A percentile compares a stretch with the other conserved stretches of the same genome.
Conservation (phyloP, 2,329 filamentous ascomycete genomes). For the Fusarium sp. region DNA sequence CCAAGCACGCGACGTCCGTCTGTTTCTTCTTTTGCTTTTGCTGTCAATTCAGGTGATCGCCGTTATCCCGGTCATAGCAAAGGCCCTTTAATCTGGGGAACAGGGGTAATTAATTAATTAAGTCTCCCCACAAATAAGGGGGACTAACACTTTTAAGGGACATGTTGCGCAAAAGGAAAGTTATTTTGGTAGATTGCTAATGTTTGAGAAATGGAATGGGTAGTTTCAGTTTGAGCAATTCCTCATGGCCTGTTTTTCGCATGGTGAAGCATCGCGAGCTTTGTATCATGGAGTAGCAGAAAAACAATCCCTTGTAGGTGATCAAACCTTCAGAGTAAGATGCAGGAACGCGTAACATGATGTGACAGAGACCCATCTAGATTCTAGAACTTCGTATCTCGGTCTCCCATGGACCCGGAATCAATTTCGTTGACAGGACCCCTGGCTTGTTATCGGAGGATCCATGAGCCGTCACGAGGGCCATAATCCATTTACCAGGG, state of each 20-base stretch:
- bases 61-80: slow-evolving; percentile 19
- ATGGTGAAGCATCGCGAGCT: neutral
- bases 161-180: neutral
- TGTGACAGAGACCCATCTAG: slow-evolving; percentile 11
- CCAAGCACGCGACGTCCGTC: neutral
- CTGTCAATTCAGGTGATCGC: slow-evolving; percentile 23
- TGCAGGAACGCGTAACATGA: slow-evolving; percentile 22
- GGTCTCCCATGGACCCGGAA: slow-evolving; percentile 1
- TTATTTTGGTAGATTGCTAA: slow-evolving; percentile 3
- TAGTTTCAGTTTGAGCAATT: slow-evolving; percentile 26
- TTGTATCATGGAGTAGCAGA: neutral
- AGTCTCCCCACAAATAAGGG: slow-evolving; percentile 37
- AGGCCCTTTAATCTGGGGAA: slow-evolving; percentile 25
- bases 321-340: slow-evolving; percentile 8
- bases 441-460: slow-evolving; percentile 9
- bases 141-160: neutral
- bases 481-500: slow-evolving; percentile 4
- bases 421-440: slow-evolving; percentile 23
- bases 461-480: slow-evolving; percentile 5
- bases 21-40: slow-evolving; percentile 3
- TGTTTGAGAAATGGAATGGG: slow-evolving; percentile 35
- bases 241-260: neutral
- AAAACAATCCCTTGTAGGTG: neutral
- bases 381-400: slow-evolving; percentile 31
- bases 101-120: slow-evolving; percentile 31